phyloP scores from a whole-genome alignment of 495 filamentous ascomycete species.

The Lophiotrema nucula region DNA sequence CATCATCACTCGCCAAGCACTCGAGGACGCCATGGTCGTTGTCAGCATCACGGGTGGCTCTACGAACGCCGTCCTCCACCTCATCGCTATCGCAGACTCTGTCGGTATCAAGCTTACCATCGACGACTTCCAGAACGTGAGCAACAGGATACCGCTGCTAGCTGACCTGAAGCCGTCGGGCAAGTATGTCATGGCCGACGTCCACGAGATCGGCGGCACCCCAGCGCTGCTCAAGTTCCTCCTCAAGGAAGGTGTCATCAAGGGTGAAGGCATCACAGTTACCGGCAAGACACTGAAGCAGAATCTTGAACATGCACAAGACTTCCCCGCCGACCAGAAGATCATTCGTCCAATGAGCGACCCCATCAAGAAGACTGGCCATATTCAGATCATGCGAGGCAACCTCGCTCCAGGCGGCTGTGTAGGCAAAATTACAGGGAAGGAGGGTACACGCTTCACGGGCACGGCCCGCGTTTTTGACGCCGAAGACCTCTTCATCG shows the following conservation, averaged over 20 bases:
- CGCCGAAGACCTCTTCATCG: conserved; percentile 49
- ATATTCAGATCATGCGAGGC: conserved; percentile 95
- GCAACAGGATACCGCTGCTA: conserved; percentile 86
- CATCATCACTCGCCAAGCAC: conserved; percentile 86
- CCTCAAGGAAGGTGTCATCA: conserved; percentile 82
- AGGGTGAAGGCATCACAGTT: conserved; percentile 85
- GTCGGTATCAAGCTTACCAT: conserved; percentile 93
- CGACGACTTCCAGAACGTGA: conserved; percentile 95
- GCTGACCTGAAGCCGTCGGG: conserved; percentile 96
- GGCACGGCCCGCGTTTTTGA: conserved; percentile 89
- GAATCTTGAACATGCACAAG: conserved; percentile 75
- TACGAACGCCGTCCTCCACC: conserved; percentile 94
- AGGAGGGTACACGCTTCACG: conserved; percentile 86
- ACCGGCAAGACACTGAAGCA: conserved; percentile 91
- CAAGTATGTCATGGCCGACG: conserved; percentile 93
- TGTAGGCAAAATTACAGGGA: conserved; percentile 98
- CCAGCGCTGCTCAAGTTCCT: conserved; percentile 89
- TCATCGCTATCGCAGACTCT: conserved; percentile 93
- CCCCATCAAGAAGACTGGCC: conserved; percentile 90
- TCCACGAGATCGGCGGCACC: conserved; percentile 87
- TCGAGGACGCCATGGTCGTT: conserved; percentile 95
- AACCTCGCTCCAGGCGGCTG: conserved; percentile 85
- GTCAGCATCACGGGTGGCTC: conserved; percentile 94
- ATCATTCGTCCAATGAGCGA: conserved; percentile 90
- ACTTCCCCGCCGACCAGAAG: conserved; percentile 79